Base-by-base conservation (phyloP, 176 grass and related monocot genomes). In the Juncus inflexus region DNA sequence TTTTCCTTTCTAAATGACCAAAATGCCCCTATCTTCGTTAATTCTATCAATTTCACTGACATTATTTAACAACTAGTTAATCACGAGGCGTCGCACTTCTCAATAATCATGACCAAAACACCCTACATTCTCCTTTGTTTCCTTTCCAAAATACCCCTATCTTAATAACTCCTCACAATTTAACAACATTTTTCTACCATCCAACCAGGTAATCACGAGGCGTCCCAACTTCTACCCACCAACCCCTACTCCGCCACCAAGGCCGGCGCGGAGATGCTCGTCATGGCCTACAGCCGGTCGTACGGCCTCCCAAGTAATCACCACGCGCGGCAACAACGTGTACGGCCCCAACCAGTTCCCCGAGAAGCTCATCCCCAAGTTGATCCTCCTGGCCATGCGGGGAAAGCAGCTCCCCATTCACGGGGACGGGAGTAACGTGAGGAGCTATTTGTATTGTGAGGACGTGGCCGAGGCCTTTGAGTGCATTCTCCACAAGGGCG, bases 351-450 rank as follows among this genome's bases (percentile, higher is more conserved):
- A 91, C 74, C 84, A 91, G 35, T 91, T 40, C 89, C n/a, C 89
- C 42, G 89, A 87, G 74, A 87, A 91, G n/a, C 78, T 91, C 54
- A 91, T 91, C 58, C 89, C 89, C 40, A 91, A 91, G 37, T 91
- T 84, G 50, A 79, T 87, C 72, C 78, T 87, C n/a, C 69, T 91
- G 40, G 84, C 89, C 38, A 87, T 86, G 87, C 62, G 72, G 58
- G 83, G 87, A 52, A 52, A 68, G 73, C 76, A 65, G 10, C 79
- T 90, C 63, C 87, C 87, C 12, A 90, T 90, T 77, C 79, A 90
- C 45, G 87, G 87, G 45, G 87, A 90, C 51, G 87, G 87, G 9
- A 83, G 83, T 52, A 90, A 90, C 62, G 79, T 90, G 8, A 73
- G 87, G 52, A 90, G 87, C 68, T 90, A 90, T 61, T 66, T 90